phyloP scores from a whole-genome alignment of 345 rosid species.

The Alliaria petiolata region DNA sequence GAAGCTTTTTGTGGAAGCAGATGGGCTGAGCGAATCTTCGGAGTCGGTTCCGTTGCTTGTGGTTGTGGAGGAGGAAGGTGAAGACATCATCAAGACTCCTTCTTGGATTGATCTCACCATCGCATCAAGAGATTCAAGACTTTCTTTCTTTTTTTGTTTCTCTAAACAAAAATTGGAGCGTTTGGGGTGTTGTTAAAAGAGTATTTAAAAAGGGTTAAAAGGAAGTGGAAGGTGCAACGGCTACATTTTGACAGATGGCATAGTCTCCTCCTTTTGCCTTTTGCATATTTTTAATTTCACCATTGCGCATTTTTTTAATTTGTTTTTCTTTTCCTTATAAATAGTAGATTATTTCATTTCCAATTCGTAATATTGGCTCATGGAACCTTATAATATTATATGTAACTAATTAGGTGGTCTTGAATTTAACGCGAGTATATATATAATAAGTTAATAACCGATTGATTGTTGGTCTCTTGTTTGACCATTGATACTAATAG shows the following conservation, averaged over 20 bases:
- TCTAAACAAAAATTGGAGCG: slow-evolving; percentile 24
- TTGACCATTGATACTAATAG: slow-evolving; percentile 11
- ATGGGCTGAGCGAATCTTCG: slow-evolving; percentile 50
- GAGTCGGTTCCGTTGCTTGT: slow-evolving; percentile 45
- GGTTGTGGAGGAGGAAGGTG: slow-evolving; percentile 54
- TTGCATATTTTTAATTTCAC: not conserved
- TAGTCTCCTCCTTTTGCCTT: slow-evolving; percentile 14
- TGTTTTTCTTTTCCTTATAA: not conserved
- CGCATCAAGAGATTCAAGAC: slow-evolving; percentile 5
- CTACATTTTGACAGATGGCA: slow-evolving; percentile 51
- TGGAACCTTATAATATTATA: slow-evolving; percentile 11
- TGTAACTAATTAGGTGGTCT: not conserved
- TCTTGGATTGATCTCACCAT: slow-evolving; percentile 28
- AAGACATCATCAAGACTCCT: slow-evolving; percentile 36
- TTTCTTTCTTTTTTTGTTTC: not conserved
- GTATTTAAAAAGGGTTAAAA: slow-evolving; percentile 26
- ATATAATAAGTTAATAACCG: not conserved
- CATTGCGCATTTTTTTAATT: not conserved
- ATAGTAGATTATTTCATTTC: not conserved
- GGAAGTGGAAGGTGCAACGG: slow-evolving; percentile 56
- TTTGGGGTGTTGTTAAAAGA: not conserved
- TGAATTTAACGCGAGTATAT: not conserved
- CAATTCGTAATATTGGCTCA: not conserved
- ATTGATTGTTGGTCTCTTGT: slow-evolving; percentile 8
- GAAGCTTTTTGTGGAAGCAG: slow-evolving; percentile 38